phyloP scores from a whole-genome alignment of 768 basidiomycete species.

The Mycena venus region DNA sequence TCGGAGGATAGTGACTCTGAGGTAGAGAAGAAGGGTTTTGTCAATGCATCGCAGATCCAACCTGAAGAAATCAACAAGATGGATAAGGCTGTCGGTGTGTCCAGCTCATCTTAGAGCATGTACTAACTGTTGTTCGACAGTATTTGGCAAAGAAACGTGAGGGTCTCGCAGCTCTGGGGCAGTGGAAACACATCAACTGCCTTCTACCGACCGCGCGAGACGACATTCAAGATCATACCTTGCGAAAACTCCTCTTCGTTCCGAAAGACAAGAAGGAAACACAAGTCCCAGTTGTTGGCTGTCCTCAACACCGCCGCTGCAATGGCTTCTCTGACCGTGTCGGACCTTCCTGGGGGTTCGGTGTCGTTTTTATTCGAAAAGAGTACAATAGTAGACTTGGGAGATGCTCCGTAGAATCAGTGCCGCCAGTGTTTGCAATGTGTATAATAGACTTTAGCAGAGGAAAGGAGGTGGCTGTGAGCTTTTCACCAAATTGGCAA shows the following conservation, averaged over 20 bases:
- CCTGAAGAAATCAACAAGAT: slow-evolving; percentile 56
- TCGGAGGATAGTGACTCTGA: slow-evolving; percentile 24
- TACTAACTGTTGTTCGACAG: slow-evolving; percentile 50
- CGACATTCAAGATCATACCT: slow-evolving; percentile 74
- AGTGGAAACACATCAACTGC: slow-evolving; percentile 91
- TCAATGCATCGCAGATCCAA: slow-evolving; percentile 75
- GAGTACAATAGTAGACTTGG: slow-evolving; percentile 46
- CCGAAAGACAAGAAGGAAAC: slow-evolving; percentile 22
- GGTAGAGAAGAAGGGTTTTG: slow-evolving; percentile 61
- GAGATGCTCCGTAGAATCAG: slow-evolving; percentile 18
- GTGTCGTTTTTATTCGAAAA: slow-evolving; percentile 85
- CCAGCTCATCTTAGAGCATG: not conserved
- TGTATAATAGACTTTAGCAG: not conserved
- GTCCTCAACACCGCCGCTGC: slow-evolving; percentile 59
- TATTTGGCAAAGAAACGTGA: slow-evolving; percentile 77
- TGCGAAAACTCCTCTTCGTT: slow-evolving; percentile 63
- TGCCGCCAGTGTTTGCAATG: not conserved
- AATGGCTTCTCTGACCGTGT: slow-evolving; percentile 47
- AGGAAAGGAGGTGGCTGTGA: too few species aligned
- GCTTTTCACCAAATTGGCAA: too few species aligned
- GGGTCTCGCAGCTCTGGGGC: slow-evolving; percentile 77
- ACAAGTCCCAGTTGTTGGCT: slow-evolving; percentile 56
- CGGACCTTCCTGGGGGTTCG: slow-evolving; percentile 73
- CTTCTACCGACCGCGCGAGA: slow-evolving; percentile 59
- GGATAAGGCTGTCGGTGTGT: slow-evolving; percentile 64